A percentile compares a stretch with the other conserved stretches of the same genome.
Conservation (phyloP, 2,329 filamentous ascomycete species). For the Gaeumannomyces sp. region DNA sequence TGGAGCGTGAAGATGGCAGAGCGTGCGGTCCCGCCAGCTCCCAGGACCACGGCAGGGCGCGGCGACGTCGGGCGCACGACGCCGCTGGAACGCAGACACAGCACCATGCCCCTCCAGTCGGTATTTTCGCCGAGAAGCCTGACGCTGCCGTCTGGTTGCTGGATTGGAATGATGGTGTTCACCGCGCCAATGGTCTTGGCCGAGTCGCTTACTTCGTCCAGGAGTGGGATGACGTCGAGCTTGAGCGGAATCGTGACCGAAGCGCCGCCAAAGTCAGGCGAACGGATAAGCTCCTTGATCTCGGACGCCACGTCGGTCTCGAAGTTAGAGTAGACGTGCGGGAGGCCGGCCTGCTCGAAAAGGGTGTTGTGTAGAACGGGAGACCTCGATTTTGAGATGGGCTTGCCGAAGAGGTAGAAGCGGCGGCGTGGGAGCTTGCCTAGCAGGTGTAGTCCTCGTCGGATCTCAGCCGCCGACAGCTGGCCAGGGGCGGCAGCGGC, state of each 20-base stretch:
- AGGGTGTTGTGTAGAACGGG: conserved; percentile 86
- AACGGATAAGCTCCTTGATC: conserved; percentile 59
- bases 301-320: conserved; percentile 65
- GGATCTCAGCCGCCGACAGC: conserved; percentile 83
- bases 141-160: conserved; percentile 23
- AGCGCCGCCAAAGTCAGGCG: conserved; percentile 78
- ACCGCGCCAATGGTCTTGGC: conserved; percentile 83
- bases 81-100: conserved; percentile 66
- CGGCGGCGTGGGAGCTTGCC: conserved; percentile 69
- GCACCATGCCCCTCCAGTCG: conserved; percentile 89
- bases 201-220: conserved; percentile 75
- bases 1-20: conserved; percentile 87
- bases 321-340: conserved; percentile 69
- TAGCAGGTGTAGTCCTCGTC: conserved; percentile 68
- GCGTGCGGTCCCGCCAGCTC: conserved; percentile 84
- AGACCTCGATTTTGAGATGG: conserved; percentile 75
- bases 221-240: conserved; percentile 71
- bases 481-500: conserved; percentile 93
- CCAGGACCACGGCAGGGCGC: conserved; percentile 71
- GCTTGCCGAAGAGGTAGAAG: conserved; percentile 85
- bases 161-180: conserved; percentile 77
- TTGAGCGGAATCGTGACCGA: conserved; percentile 96
- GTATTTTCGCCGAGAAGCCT: conserved; percentile 83
- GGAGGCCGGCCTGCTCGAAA: conserved; percentile 70
- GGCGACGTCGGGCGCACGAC: conserved; percentile 32